A percentile compares a stretch with the other conserved stretches of the same genome.
These are phyloP conservation scores for Tetragonia tetragonoides DNA, from an alignment of 148 eudicot genomes.

Conservation along the genomic window DNA sequence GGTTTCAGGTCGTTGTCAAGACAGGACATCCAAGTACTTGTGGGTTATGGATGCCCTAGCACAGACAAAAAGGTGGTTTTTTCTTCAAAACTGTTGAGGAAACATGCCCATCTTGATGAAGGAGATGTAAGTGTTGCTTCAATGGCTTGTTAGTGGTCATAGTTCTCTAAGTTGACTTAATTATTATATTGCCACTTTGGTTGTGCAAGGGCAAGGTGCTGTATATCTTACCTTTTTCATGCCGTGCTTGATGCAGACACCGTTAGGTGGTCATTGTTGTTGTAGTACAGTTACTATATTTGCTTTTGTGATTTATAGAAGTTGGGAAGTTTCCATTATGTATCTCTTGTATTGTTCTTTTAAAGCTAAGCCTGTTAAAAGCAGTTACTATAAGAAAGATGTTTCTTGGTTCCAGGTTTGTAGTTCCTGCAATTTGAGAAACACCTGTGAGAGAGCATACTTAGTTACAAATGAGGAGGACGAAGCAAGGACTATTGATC, in stretches of 20 bases:
- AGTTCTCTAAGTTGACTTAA: not conserved
- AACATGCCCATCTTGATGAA: slow-evolving; percentile 85
- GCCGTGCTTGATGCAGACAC: not conserved
- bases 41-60: slow-evolving; percentile 93
- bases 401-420: slow-evolving; percentile 60
- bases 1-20: slow-evolving; percentile 89
- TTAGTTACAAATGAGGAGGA: slow-evolving; percentile 87
- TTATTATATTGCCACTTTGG: not conserved
- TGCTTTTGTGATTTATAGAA: not conserved
- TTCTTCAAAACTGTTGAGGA: slow-evolving; percentile 81
- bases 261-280: not conserved
- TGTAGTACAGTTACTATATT: not conserved
- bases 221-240: not conserved
- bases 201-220: not conserved
- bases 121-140: slow-evolving; percentile 82
- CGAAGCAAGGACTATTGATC: slow-evolving; percentile 87
- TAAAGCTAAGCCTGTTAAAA: not conserved
- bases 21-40: slow-evolving; percentile 84
- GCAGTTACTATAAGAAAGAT: not conserved
- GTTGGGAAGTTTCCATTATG: not conserved
- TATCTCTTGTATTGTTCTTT: not conserved
- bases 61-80: slow-evolving; percentile 80
- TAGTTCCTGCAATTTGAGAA: slow-evolving; percentile 90
- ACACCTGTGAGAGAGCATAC: slow-evolving; percentile 82
- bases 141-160: slow-evolving; percentile 3